Conservation (phyloP, 2,329 filamentous ascomycete genomes). For the Helotiales sp. region DNA sequence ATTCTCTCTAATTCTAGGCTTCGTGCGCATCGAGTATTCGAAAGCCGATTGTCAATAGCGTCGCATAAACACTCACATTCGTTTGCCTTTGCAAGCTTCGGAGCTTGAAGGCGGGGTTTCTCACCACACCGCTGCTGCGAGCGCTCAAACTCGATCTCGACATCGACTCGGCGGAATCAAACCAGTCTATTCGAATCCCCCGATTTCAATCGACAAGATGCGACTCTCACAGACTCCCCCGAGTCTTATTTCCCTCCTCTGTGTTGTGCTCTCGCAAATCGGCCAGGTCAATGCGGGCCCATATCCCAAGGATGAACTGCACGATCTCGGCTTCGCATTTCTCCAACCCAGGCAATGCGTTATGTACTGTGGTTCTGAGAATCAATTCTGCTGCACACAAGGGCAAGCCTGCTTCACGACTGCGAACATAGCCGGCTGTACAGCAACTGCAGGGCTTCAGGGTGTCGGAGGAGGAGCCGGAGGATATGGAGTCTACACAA, state of each 20-base stretch:
- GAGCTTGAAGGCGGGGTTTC: conserved; percentile 18
- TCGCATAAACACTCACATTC: conserved; percentile 22
- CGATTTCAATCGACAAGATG: conserved; percentile 43
- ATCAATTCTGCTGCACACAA: conserved; percentile 59
- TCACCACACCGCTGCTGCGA: conserved; percentile 24
- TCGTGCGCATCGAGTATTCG: conserved; percentile 11
- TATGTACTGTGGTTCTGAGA: conserved; percentile 58
- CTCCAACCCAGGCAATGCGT: conserved; percentile 56
- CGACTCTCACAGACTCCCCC: conserved; percentile 41
- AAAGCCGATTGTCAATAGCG: conserved; percentile 18
- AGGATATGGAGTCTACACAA: conserved; percentile 42
- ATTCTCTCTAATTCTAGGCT: conserved; percentile 21
- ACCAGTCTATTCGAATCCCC: conserved; percentile 20
- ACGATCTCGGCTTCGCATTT: conserved; percentile 54
- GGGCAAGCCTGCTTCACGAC: conserved; percentile 58
- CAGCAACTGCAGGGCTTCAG: conserved; percentile 36
- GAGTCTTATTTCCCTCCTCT: conserved; percentile 44
- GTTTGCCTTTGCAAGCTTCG: conserved; percentile 26
- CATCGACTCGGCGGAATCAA: neutral
- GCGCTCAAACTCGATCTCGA: conserved; percentile 6
- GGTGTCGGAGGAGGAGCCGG: conserved; percentile 37
- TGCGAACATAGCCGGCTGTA: conserved; percentile 56
- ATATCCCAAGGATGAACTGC: conserved; percentile 55
- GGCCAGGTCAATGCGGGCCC: conserved; percentile 51
- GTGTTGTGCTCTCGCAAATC: conserved; percentile 47